phyloP scores from a whole-genome alignment of 2,329 filamentous ascomycete species.

The Fusarium camptoceras region DNA sequence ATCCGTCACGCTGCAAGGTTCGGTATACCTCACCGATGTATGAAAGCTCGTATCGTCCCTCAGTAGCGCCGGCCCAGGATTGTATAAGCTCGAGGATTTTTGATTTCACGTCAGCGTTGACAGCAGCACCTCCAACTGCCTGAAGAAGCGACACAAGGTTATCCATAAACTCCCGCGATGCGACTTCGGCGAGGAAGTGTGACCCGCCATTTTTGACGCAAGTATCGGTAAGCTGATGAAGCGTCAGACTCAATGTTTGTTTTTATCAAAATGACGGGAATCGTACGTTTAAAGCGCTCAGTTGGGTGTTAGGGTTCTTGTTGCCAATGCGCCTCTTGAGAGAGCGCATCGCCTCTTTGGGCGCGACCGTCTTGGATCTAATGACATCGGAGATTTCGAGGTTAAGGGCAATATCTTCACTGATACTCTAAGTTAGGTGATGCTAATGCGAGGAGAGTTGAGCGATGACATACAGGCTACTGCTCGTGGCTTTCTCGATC shows the following conservation, averaged over 20 bases:
- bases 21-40: constrained; percentile 93
- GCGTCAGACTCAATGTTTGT: constrained; percentile 26
- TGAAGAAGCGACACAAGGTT: constrained; percentile 92
- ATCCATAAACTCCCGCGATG: constrained; percentile 98
- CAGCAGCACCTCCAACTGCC: constrained; percentile 76
- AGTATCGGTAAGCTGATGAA: constrained; percentile 84
- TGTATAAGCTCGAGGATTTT: constrained; percentile 97
- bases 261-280: background rate
- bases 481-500: constrained; percentile 93
- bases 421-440: constrained; percentile 52
- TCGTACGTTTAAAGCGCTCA: constrained; percentile 89
- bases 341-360: constrained; percentile 97
- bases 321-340: constrained; percentile 94
- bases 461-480: constrained; percentile 77
- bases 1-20: constrained; percentile 84
- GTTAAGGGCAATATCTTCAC: constrained; percentile 96
- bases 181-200: constrained; percentile 95
- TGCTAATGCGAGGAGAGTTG: constrained; percentile 29
- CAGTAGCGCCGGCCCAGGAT: constrained; percentile 89
- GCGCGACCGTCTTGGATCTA: constrained; percentile 95
- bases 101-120: constrained; percentile 85
- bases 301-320: constrained; percentile 96
- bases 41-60: constrained; percentile 82
- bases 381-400: constrained; percentile 98
- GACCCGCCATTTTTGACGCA: constrained; percentile 98